Conservation (phyloP, 306 rosid species). For the Lotus japonicus region DNA sequence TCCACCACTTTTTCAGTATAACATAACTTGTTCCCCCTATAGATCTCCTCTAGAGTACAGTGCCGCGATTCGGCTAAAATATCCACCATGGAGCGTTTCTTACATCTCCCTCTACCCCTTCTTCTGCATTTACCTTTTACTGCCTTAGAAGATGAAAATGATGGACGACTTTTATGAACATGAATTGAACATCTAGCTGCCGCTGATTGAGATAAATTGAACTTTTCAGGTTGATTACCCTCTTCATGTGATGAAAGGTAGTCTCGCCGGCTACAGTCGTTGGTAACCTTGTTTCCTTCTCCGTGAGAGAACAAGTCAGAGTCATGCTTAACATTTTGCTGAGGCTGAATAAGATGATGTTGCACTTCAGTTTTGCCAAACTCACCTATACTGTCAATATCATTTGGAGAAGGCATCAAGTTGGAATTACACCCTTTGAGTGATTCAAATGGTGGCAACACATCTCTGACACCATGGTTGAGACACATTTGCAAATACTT, state of each 20-base stretch:
- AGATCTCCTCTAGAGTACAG: conserved; percentile 34
- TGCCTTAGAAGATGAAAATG: neutral
- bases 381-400: conserved; percentile 8
- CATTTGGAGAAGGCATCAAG: conserved; percentile 15
- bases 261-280: neutral
- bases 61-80: conserved; percentile 42
- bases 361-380: conserved; percentile 4
- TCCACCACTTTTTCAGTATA: conserved; percentile 23
- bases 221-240: neutral
- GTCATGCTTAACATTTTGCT: conserved; percentile 1
- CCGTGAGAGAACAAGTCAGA: conserved; percentile 11
- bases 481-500: conserved; percentile 43
- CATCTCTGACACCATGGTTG: conserved; percentile 36
- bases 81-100: conserved; percentile 46
- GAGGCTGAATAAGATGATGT: neutral
- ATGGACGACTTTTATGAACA: neutral
- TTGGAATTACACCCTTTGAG: conserved; percentile 14
- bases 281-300: conserved; percentile 22
- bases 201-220: neutral
- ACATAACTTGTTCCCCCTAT: conserved; percentile 16
- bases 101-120: conserved; percentile 30
- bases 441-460: conserved; percentile 47
- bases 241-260: conserved; percentile 28
- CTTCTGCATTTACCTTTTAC: conserved; percentile 22
- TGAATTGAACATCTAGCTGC: neutral